phyloP scores from a whole-genome alignment of 352 stramenopile species.

The Phytophthora aleatoria region DNA sequence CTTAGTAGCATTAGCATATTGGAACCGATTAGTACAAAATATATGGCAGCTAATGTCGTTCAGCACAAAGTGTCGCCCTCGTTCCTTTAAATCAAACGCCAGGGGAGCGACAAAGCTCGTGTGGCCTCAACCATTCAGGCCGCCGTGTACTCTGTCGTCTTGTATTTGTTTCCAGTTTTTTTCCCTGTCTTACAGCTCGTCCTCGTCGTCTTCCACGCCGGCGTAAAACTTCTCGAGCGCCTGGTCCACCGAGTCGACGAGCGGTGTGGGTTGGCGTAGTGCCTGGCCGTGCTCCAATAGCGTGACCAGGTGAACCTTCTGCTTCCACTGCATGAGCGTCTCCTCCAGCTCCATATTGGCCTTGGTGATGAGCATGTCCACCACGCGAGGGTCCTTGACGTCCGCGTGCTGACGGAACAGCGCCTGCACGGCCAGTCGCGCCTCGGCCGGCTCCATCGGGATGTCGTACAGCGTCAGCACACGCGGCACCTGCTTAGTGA shows the following conservation, averaged over 20 bases:
- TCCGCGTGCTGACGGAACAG: constrained; percentile 95
- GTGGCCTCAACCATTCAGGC: not conserved
- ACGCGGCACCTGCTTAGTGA: constrained; percentile 93
- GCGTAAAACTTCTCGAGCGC: constrained; percentile 84
- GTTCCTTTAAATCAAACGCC: not conserved
- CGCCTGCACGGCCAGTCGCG: constrained; percentile 88
- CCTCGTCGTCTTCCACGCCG: constrained; percentile 76
- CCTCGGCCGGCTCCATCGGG: constrained; percentile 91
- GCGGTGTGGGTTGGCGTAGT: constrained; percentile 54
- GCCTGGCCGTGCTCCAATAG: constrained; percentile 71
- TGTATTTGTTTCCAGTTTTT: constrained; percentile 19
- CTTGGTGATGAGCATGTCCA: constrained; percentile 97
- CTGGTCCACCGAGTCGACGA: constrained; percentile 52
- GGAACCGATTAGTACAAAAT: constrained; percentile 23
- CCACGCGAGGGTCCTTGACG: constrained; percentile 94
- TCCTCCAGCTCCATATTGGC: constrained; percentile 98
- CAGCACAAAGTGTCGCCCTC: not conserved
- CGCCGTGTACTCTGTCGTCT: constrained; percentile 12
- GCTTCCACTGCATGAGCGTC: constrained; percentile 98
- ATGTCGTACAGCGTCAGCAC: constrained; percentile 98
- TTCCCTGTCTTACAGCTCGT: constrained; percentile 38
- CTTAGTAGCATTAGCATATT: constrained; percentile 17
- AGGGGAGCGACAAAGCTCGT: not conserved
- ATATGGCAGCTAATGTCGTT: constrained; percentile 9
- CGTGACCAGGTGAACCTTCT: constrained; percentile 95